Evolutionary conservation across 495 filamentous ascomycete species (phyloP).

Genomic region (Sordaria brevicollis): DNA sequence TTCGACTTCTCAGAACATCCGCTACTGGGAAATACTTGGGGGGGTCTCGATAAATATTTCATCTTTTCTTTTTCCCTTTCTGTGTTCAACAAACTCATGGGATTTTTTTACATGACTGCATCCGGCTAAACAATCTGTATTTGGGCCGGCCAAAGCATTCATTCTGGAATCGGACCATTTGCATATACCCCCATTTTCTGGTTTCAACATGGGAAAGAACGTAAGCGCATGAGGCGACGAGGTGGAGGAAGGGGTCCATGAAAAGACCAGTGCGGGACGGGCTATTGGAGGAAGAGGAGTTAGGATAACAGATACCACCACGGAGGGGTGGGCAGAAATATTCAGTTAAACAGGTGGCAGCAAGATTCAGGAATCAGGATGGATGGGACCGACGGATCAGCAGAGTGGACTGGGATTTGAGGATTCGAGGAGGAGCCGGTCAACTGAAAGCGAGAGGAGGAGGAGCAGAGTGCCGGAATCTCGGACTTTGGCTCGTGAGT

Average conservation of each 20-base stretch:
- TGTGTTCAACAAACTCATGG: not conserved
- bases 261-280: no score
- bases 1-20: not conserved
- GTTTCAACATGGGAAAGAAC: not conserved
- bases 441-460: no score
- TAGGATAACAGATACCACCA: not conserved
- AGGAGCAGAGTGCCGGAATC: not conserved
- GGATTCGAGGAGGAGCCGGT: not conserved
- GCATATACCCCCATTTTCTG: slow-evolving; percentile 12
- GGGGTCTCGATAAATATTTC: not conserved
- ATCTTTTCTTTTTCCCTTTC: not conserved
- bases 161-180: slow-evolving; percentile 10
- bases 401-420: not conserved
- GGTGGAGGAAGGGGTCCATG: not conserved
- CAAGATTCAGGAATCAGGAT: not conserved
- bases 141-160: not conserved
- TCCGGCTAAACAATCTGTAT: slow-evolving; percentile 4
- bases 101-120: not conserved
- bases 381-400: not conserved
- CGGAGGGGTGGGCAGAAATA: not conserved
- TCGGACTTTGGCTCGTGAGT: not conserved
- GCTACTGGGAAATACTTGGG: not conserved
- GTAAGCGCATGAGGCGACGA: not conserved
- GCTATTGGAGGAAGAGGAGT: not conserved
- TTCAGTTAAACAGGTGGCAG: not conserved